Evolutionary conservation across 495 filamentous ascomycete genomes (phyloP).

Genomic region (Staphylotrichum tortipilum): DNA sequence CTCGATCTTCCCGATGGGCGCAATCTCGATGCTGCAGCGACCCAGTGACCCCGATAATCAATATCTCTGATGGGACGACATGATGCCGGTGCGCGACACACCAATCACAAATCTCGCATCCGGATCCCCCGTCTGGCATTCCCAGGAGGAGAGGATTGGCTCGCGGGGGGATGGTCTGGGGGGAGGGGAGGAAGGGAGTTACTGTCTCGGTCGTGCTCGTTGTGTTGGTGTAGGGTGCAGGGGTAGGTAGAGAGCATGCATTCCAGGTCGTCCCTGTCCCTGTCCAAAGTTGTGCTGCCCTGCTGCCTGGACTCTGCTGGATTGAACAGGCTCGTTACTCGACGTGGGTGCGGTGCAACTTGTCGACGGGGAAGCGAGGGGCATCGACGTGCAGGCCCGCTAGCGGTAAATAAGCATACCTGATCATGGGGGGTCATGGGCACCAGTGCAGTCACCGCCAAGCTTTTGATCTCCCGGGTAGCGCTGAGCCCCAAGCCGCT

Average conservation of each 20-base stretch:
- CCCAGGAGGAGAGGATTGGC: neutral
- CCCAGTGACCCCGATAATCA: constrained; percentile 3
- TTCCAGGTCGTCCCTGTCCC: no score
- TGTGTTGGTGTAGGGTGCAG: no score
- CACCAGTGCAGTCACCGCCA: neutral
- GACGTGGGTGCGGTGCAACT: no score
- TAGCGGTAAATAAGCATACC: no score
- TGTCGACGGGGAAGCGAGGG: no score
- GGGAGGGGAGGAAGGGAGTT: neutral
- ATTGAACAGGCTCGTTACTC: neutral
- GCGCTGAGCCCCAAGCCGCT: neutral
- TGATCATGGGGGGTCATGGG: no score
- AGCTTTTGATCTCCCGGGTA: neutral
- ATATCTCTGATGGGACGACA: constrained; percentile 6
- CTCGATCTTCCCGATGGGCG: constrained; percentile 7
- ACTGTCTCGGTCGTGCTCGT: neutral
- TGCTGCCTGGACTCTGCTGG: no score
- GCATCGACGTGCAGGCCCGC: no score
- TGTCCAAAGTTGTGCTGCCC: no score
- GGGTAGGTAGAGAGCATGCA: no score
- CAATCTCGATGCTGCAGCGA: constrained; percentile 24
- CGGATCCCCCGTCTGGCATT: neutral
- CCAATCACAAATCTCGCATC: neutral
- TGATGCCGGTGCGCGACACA: constrained; percentile 5
- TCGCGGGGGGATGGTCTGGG: neutral